phyloP scores from a whole-genome alignment of 2,329 filamentous ascomycete species.

The Neofusicoccum sp. region DNA sequence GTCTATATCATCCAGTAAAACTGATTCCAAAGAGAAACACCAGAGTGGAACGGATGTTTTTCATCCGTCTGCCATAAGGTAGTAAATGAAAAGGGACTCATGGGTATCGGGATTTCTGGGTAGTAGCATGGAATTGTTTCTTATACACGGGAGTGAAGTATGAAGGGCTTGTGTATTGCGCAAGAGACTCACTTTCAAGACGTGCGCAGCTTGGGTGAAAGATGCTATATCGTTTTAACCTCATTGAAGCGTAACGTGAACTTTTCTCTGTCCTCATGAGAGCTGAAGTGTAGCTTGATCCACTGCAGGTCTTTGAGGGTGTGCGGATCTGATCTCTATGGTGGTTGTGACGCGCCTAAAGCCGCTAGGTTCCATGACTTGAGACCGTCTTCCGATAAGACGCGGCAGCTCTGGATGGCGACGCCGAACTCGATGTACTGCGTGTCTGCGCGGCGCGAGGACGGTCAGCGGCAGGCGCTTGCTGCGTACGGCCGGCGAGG shows the following conservation, averaged over 20 bases:
- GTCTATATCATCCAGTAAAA: too few species aligned
- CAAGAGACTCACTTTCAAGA: not conserved
- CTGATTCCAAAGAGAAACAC: too few species aligned
- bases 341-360: conserved; percentile 18
- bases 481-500: not conserved
- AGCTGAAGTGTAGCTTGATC: conserved; percentile 23
- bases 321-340: conserved; percentile 3
- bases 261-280: conserved; percentile 21
- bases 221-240: conserved; percentile 21
- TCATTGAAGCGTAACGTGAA: conserved; percentile 23
- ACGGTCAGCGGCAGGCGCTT: not conserved
- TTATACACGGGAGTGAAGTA: too few species aligned
- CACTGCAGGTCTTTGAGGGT: conserved; percentile 8
- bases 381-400: conserved; percentile 22
- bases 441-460: conserved; percentile 18
- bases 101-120: too few species aligned
- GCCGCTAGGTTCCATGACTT: conserved; percentile 25
- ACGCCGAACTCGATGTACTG: conserved; percentile 27
- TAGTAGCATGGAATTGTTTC: too few species aligned
- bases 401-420: conserved; percentile 21
- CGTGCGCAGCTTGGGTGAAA: conserved; percentile 21
- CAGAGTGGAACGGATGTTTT: too few species aligned
- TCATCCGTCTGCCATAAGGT: too few species aligned
- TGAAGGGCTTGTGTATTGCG: too few species aligned
- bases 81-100: too few species aligned